These are phyloP conservation scores for Henckelia pumila DNA, from an alignment of 257 asterid genomes.

Conservation along the genomic window DNA sequence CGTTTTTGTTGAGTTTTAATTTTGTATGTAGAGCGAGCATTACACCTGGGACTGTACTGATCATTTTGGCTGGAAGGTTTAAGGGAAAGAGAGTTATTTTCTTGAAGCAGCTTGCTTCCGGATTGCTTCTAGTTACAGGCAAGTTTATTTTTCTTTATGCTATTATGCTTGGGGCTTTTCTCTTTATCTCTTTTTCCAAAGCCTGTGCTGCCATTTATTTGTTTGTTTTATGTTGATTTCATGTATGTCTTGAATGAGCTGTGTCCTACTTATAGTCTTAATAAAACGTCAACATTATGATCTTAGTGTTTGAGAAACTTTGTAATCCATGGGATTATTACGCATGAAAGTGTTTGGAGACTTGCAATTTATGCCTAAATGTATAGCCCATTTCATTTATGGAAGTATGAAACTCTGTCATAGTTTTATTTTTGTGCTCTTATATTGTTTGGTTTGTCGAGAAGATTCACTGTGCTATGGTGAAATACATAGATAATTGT, in stretches of 20 bases:
- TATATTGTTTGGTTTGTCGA: not conserved
- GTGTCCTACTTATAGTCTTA: too few relatives aligned
- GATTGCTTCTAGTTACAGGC: slow-evolving; percentile 58
- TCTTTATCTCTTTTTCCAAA: not conserved
- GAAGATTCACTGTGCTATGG: not conserved
- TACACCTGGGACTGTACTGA: slow-evolving; percentile 49
- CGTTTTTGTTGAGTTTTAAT: not conserved
- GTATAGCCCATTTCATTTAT: too few relatives aligned
- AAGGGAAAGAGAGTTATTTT: slow-evolving; percentile 54
- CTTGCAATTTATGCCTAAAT: too few relatives aligned
- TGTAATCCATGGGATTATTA: too few relatives aligned
- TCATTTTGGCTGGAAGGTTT: slow-evolving; percentile 43
- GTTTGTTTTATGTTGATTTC: not conserved
- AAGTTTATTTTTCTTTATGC: not conserved
- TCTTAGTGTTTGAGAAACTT: too few relatives aligned
- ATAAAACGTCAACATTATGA: too few relatives aligned
- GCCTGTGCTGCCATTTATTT: not conserved
- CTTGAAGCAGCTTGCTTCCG: slow-evolving; percentile 47
- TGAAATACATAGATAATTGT: not conserved
- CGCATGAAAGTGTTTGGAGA: too few relatives aligned
- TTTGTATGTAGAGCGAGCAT: slow-evolving; percentile 38
- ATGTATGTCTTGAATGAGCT: too few relatives aligned
- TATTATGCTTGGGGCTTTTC: too few relatives aligned
- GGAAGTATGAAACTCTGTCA: not conserved
- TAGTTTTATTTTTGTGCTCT: not conserved